Evolutionary conservation across 768 basidiomycete genomes (phyloP).

Genomic region (Boletus sp.): DNA sequence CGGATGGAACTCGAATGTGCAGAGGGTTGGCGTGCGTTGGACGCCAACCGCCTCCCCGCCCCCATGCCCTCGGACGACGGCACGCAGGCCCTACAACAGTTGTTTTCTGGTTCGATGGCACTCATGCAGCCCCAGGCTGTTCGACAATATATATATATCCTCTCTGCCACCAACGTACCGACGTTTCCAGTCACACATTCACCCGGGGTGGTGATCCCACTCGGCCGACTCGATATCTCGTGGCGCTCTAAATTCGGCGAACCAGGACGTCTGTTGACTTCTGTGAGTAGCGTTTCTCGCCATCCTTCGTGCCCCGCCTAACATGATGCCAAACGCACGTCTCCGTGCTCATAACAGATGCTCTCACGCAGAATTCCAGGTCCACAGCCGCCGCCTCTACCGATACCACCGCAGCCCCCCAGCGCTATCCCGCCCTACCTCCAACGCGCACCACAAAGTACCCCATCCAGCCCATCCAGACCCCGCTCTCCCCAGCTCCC

Average conservation of each 20-base stretch:
- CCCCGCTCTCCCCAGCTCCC: conserved; percentile 57
- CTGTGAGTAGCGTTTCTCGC: conserved; percentile 38
- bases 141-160: conserved; percentile 84
- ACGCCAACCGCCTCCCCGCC: conserved; percentile 43
- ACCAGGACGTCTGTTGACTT: conserved; percentile 82
- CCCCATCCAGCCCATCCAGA: conserved; percentile 41
- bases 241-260: conserved; percentile 88
- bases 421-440: conserved; percentile 78
- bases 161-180: conserved; percentile 50
- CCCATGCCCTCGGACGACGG: background rate
- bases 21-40: conserved; percentile 59
- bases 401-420: conserved; percentile 41
- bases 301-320: background rate
- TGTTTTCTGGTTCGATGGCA: conserved; percentile 62
- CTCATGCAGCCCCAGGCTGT: conserved; percentile 82
- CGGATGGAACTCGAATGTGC: conserved; percentile 75
- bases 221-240: conserved; percentile 84
- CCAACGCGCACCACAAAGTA: conserved; percentile 48
- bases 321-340: background rate
- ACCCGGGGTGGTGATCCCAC: conserved; percentile 70
- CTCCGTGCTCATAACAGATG: conserved; percentile 38
- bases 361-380: conserved; percentile 78
- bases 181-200: conserved; percentile 46
- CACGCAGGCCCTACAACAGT: conserved; percentile 24
- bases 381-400: conserved; percentile 30